Evolutionary conservation across 1,284 basidiomycete species (phyloP).

Genomic region (Schizopora paradoxa): DNA sequence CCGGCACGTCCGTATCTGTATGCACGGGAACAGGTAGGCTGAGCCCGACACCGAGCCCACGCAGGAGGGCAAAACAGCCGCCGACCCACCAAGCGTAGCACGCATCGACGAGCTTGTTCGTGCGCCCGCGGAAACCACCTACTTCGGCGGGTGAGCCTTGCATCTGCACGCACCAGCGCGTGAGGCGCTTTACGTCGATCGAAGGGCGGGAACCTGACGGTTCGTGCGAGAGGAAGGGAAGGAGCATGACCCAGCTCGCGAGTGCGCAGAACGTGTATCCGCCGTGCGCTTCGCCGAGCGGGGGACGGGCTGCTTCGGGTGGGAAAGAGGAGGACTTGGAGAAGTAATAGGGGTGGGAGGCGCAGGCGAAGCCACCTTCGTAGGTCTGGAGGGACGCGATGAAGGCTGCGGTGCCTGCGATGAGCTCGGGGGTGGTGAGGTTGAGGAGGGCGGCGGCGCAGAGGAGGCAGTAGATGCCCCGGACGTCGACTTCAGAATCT

Average conservation of each 20-base stretch:
- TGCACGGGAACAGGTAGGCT: constrained; percentile 23
- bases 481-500: constrained; percentile 90
- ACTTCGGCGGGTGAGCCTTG: constrained; percentile 82
- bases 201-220: constrained; percentile 23
- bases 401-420: constrained; percentile 60
- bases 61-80: constrained; percentile 80
- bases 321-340: constrained; percentile 26
- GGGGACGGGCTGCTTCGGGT: constrained; percentile 43
- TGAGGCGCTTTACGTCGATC: constrained; percentile 58
- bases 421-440: constrained; percentile 83
- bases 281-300: constrained; percentile 93
- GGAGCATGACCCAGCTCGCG: constrained; percentile 78
- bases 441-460: constrained; percentile 70
- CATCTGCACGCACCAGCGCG: constrained; percentile 85
- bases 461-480: constrained; percentile 75
- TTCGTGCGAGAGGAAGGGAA: constrained; percentile 40
- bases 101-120: constrained; percentile 98
- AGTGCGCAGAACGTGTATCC: constrained; percentile 95
- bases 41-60: constrained; percentile 51
- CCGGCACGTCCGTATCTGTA: constrained; percentile 22
- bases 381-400: constrained; percentile 90
- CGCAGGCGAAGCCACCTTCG: constrained; percentile 91
- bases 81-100: constrained; percentile 99
- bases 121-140: constrained; percentile 90
- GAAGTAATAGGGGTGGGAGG: constrained; percentile 65